Evolutionary conservation across 2,329 filamentous ascomycete species (phyloP).

Genomic region (Orbilia javanica): DNA sequence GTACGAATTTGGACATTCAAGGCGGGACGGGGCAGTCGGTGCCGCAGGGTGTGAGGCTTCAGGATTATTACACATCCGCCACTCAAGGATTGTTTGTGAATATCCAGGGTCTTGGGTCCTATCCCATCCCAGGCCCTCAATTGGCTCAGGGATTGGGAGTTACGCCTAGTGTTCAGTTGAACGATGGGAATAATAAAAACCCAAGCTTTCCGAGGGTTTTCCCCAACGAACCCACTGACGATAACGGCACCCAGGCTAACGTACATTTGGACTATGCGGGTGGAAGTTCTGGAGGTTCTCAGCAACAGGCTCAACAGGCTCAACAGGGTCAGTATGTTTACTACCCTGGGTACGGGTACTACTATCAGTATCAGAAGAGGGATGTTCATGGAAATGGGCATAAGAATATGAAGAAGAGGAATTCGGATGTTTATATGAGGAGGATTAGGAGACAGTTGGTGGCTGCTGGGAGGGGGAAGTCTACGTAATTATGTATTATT

Average conservation of each 20-base stretch:
- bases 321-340: slow-evolving; percentile 8
- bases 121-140: slow-evolving; percentile 60
- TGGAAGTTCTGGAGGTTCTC: background rate
- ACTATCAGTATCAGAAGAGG: slow-evolving; percentile 1
- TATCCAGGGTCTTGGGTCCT: slow-evolving; percentile 57
- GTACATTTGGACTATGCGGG: slow-evolving; percentile 15
- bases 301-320: background rate
- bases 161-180: background rate
- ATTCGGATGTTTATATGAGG: background rate
- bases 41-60: slow-evolving; percentile 63
- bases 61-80: slow-evolving; percentile 64
- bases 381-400: background rate
- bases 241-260: slow-evolving; percentile 8
- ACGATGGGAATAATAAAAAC: slow-evolving; percentile 13
- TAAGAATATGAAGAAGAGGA: background rate
- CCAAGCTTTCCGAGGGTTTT: background rate
- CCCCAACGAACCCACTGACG: slow-evolving; percentile 23
- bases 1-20: slow-evolving; percentile 68
- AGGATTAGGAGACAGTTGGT: background rate
- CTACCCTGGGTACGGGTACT: slow-evolving; percentile 16
- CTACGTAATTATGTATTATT: no score
- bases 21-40: slow-evolving; percentile 64
- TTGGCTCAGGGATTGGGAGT: background rate
- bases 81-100: slow-evolving; percentile 62
- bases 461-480: background rate